Conservation (phyloP, 257 asterid species). For the Solanum corneliomulleri region DNA sequence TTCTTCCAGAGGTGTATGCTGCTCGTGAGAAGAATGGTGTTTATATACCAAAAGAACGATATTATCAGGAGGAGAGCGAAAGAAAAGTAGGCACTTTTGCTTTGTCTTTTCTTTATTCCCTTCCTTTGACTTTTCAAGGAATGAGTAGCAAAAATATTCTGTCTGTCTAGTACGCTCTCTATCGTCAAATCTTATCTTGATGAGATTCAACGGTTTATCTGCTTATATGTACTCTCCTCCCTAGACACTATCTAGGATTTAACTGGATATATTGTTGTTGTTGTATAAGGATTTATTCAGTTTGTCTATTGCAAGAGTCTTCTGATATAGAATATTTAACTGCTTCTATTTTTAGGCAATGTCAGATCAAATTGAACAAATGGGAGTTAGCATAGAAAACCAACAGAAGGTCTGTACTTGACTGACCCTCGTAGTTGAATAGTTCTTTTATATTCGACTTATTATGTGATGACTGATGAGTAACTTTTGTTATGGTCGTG, state of each 20-base stretch:
- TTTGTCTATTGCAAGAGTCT: background rate
- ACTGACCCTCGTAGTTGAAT: background rate
- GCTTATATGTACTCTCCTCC: background rate
- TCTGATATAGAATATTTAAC: background rate
- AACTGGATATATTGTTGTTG: background rate
- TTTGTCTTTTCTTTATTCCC: background rate
- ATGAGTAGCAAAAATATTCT: background rate
- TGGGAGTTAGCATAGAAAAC: constrained; percentile 61
- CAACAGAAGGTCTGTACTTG: constrained; percentile 43
- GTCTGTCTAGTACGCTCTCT: background rate
- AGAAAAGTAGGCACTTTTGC: background rate
- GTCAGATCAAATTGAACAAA: constrained; percentile 86
- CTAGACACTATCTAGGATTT: background rate
- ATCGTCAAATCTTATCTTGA: background rate
- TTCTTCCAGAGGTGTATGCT: constrained; percentile 64
- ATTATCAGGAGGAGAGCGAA: constrained; percentile 75
- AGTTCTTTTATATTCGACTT: background rate
- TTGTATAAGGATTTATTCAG: background rate
- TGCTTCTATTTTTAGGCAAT: constrained; percentile 41
- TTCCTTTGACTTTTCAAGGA: background rate
- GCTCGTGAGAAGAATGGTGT: constrained; percentile 84
- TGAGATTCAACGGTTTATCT: background rate
- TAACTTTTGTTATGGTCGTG: background rate
- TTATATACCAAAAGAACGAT: constrained; percentile 77
- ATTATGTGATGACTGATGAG: background rate